These are phyloP conservation scores for Cokeromyces recurvatus DNA, from an alignment of 371 early-diverging fungal species.

Conservation along the genomic window DNA sequence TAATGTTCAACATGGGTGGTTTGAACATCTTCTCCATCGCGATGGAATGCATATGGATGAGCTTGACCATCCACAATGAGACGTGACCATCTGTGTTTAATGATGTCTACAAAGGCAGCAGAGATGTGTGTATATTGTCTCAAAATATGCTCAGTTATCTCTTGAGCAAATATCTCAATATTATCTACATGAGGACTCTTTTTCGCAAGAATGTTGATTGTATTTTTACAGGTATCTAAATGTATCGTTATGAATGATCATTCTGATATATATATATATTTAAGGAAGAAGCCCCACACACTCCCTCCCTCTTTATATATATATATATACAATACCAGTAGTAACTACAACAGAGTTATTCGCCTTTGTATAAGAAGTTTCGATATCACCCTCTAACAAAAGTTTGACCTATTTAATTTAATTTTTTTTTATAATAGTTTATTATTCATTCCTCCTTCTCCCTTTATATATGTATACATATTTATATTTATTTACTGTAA, in stretches of 20 bases:
- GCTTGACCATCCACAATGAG: conserved; percentile 61
- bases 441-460: neutral
- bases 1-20: conserved; percentile 55
- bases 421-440: too few relatives aligned
- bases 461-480: neutral
- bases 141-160: conserved; percentile 67
- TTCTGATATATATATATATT: too few relatives aligned
- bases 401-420: conserved; percentile 47
- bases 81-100: conserved; percentile 76
- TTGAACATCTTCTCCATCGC: conserved; percentile 73
- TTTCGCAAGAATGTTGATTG: conserved; percentile 75
- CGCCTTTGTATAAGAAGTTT: conserved; percentile 75
- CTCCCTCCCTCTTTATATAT: too few relatives aligned
- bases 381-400: conserved; percentile 73
- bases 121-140: conserved; percentile 70
- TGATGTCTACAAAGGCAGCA: conserved; percentile 66
- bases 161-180: conserved; percentile 72
- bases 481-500: conserved; percentile 48
- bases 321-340: conserved; percentile 27
- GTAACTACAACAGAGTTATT: conserved; percentile 63
- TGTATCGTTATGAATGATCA: too few relatives aligned
- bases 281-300: too few relatives aligned
- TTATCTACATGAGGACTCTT: conserved; percentile 62
- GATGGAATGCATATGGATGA: conserved; percentile 78
- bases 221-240: conserved; percentile 78